Conservation (phyloP, 768 basidiomycete species). For the Coprinopsis strossmayeri region DNA sequence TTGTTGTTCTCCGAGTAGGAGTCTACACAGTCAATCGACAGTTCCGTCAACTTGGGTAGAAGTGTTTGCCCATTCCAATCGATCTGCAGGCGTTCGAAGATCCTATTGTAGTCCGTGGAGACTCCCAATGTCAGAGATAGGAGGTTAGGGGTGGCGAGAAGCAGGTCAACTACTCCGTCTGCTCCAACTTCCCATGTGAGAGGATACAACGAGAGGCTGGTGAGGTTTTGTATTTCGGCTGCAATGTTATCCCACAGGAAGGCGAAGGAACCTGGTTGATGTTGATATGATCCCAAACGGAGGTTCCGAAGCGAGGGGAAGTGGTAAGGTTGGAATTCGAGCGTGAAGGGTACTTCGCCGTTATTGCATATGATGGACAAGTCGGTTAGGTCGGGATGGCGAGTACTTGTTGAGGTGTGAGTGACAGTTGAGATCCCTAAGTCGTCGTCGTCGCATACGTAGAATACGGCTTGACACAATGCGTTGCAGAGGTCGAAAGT, state of each 20-base stretch:
- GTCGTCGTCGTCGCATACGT: not conserved
- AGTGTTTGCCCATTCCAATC: constrained; percentile 7
- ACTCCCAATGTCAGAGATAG: not conserved
- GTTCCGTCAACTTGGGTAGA: not conserved
- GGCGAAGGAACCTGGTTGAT: not conserved
- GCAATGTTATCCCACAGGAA: constrained; percentile 1
- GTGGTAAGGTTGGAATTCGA: not conserved
- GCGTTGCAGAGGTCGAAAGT: not conserved
- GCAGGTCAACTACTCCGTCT: not conserved
- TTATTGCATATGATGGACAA: not conserved
- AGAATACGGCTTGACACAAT: not conserved
- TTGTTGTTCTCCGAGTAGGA: not conserved
- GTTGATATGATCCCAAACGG: constrained; percentile 1
- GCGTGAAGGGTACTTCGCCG: too few species aligned
- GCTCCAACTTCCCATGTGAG: constrained; percentile 2
- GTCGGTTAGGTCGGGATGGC: not conserved
- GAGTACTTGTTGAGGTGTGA: too few species aligned
- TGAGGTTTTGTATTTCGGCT: not conserved
- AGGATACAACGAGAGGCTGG: constrained; percentile 4
- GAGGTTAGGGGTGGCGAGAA: constrained; percentile 2
- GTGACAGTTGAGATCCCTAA: too few species aligned
- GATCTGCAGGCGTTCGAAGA: constrained; percentile 7
- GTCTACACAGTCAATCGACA: constrained; percentile 3
- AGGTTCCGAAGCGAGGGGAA: constrained; percentile 2
- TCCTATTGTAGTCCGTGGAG: constrained; percentile 6